These are phyloP conservation scores for Aspergillus sp. DNA, from an alignment of 2,329 filamentous ascomycete genomes.

Conservation along the genomic window DNA sequence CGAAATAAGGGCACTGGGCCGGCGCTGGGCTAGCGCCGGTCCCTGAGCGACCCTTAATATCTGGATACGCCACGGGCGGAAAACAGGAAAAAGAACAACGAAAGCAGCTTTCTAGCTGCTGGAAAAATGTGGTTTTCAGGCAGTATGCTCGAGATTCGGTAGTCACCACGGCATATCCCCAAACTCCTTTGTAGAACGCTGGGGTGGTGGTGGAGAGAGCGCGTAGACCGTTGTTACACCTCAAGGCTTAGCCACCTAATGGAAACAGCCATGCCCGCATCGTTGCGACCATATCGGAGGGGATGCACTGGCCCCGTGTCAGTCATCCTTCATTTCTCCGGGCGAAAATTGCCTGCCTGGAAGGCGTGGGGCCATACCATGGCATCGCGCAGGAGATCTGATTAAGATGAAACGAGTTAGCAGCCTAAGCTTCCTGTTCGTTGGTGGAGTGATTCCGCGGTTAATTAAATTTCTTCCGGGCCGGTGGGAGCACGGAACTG, in stretches of 20 bases:
- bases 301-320: conserved; percentile 5
- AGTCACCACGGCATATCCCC: not conserved
- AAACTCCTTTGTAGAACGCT: not conserved
- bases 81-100: too few species aligned
- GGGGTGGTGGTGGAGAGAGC: not conserved
- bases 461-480: conserved; percentile 10
- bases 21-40: conserved; percentile 6
- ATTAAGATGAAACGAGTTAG: conserved; percentile 8
- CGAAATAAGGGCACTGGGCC: conserved; percentile 1
- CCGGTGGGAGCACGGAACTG: conserved; percentile 3
- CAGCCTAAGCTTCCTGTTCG: conserved; percentile 9
- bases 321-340: conserved; percentile 9
- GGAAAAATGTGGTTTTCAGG: not conserved
- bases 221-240: conserved; percentile 2
- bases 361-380: conserved; percentile 9
- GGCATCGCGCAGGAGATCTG: conserved; percentile 2
- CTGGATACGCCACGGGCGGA: not conserved
- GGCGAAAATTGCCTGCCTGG: conserved; percentile 1
- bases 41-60: conserved; percentile 7
- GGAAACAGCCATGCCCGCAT: conserved; percentile 3
- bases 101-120: not conserved
- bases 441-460: conserved; percentile 7
- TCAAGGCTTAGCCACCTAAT: conserved; percentile 6
- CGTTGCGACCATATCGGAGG: not conserved
- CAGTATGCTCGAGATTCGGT: not conserved